Percentiles rank a stretch among this genome's conserved stretches.
Evolutionary conservation across 345 rosid species (phyloP).

Genomic region (Syzygium aromaticum): DNA sequence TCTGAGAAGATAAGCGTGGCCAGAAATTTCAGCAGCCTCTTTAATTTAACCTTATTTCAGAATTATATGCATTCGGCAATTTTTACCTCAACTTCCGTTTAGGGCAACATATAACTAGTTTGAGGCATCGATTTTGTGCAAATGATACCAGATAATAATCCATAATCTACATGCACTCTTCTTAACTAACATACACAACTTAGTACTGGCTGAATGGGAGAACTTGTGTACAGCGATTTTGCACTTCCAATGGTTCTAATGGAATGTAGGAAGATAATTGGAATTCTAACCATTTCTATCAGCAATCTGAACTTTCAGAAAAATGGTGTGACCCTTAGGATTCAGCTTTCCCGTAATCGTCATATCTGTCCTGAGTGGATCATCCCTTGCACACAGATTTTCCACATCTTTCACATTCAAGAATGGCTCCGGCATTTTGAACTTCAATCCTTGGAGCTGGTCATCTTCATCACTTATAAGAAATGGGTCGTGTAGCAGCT

Average conservation of each 20-base stretch:
- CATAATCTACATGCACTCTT: not conserved
- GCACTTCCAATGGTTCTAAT: not conserved
- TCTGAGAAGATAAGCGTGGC: not conserved
- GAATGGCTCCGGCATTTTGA: constrained; percentile 3
- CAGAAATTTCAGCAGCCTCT: not conserved
- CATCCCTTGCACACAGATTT: not conserved
- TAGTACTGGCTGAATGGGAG: not conserved
- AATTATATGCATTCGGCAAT: not conserved
- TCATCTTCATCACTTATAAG: constrained; percentile 29
- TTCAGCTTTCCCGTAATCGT: constrained; percentile 66
- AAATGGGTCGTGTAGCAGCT: constrained; percentile 68
- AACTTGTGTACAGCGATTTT: not conserved
- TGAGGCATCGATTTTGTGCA: not conserved
- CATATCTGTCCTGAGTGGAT: constrained; percentile 49
- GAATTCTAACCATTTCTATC: constrained; percentile 46
- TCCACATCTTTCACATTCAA: constrained; percentile 7
- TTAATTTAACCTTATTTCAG: not conserved
- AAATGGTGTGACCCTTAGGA: constrained; percentile 63
- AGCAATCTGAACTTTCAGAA: constrained; percentile 76
- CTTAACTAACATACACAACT: not conserved
- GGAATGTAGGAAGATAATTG: not conserved
- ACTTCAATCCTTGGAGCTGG: constrained; percentile 1
- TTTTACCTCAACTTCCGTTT: not conserved
- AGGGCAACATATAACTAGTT: not conserved
- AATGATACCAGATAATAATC: not conserved